Conservation (phyloP, 2,329 filamentous ascomycete genomes). For the Aureobasidium sp. region DNA sequence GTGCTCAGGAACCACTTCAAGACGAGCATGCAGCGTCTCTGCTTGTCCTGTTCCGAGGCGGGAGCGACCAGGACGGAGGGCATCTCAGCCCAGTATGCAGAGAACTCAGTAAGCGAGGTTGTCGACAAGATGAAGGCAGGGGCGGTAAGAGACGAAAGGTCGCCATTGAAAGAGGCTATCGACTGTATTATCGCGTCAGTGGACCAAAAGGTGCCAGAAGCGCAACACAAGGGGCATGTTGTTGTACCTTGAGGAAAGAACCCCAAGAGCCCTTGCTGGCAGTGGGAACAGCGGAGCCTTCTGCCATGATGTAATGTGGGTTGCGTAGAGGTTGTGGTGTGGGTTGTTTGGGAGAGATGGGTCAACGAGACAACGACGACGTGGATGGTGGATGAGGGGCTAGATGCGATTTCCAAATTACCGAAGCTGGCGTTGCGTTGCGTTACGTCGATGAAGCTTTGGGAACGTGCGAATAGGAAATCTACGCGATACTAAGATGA, state of each 20-base stretch:
- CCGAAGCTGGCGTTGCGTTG: neutral
- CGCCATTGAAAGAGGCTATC: constrained; percentile 50
- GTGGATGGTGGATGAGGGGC: constrained; percentile 7
- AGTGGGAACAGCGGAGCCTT: constrained; percentile 41
- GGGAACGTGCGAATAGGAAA: neutral
- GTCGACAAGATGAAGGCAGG: constrained; percentile 51
- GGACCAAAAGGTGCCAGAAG: neutral
- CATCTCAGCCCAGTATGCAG: constrained; percentile 52
- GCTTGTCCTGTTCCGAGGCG: constrained; percentile 67
- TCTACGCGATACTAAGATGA: neutral
- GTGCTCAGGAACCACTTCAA: constrained; percentile 94
- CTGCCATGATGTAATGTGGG: constrained; percentile 24
- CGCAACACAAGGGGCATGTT: neutral
- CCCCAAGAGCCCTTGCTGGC: constrained; percentile 43
- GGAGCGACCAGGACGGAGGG: constrained; percentile 70
- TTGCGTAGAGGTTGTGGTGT: neutral
- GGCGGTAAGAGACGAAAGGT: constrained; percentile 50
- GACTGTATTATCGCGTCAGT: constrained; percentile 31
- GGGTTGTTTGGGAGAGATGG: neutral
- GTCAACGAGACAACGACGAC: neutral
- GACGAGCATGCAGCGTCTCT: constrained; percentile 79
- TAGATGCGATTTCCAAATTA: constrained; percentile 8
- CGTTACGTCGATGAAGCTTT: constrained; percentile 7
- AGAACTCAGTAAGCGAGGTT: constrained; percentile 50
- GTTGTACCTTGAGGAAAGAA: constrained; percentile 42